Evolutionary conservation across 2,329 filamentous ascomycete species (phyloP).

Genomic region (Fusarium poae): DNA sequence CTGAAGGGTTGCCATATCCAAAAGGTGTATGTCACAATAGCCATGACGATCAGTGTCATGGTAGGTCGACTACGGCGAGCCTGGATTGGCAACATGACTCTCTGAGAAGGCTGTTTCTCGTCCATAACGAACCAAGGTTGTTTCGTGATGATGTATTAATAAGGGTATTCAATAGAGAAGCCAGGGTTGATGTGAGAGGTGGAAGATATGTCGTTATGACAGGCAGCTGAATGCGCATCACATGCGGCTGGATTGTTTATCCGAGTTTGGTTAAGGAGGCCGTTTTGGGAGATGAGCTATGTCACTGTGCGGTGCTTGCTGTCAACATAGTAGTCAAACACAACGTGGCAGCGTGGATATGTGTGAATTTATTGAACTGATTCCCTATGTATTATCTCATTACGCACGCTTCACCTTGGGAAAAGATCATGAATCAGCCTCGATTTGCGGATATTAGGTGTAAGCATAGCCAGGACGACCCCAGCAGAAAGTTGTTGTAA

Average conservation of each 20-base stretch:
- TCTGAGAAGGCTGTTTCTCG: conserved; percentile 47
- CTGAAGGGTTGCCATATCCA: conserved; percentile 47
- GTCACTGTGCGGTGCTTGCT: conserved; percentile 3
- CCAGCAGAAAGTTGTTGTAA: conserved; percentile 17
- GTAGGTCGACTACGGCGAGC: conserved; percentile 46
- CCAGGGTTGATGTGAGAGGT: conserved; percentile 16
- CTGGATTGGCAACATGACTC: conserved; percentile 43
- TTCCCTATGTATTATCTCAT: not conserved
- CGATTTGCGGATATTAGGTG: not conserved
- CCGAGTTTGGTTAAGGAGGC: conserved; percentile 18
- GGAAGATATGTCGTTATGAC: conserved; percentile 34
- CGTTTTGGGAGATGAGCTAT: conserved; percentile 20
- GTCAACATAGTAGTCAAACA: not conserved
- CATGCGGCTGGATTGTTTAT: conserved; percentile 42
- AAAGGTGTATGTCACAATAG: conserved; percentile 44
- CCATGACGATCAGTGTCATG: conserved; percentile 43
- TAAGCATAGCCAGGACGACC: not conserved
- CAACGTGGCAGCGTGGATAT: not conserved
- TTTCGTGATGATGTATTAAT: not conserved
- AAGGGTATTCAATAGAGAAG: conserved; percentile 14
- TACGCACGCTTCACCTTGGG: not conserved
- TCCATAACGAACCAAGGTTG: conserved; percentile 47
- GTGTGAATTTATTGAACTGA: not conserved
- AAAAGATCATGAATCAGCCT: not conserved
- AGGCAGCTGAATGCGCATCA: conserved; percentile 25